phyloP scores from a whole-genome alignment of 2,329 filamentous ascomycete genomes.

The Aspergillus persii region DNA sequence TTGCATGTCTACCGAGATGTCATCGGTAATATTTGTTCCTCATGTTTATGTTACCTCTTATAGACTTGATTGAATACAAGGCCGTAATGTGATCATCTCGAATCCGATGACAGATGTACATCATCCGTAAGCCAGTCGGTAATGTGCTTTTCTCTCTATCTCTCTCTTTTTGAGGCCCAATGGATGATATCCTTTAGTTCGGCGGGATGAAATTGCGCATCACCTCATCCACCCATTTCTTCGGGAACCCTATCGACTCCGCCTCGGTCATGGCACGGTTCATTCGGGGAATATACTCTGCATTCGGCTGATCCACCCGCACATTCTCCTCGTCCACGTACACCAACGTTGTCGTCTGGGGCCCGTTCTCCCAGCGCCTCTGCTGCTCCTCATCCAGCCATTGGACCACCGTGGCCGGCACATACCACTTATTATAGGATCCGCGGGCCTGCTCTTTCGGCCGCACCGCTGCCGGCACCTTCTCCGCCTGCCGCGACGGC shows the following conservation, averaged over 20 bases:
- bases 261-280: constrained; percentile 43
- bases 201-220: constrained; percentile 39
- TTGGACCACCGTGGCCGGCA: constrained; percentile 26
- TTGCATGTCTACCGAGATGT: background rate
- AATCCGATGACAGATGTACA: background rate
- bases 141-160: no score
- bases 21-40: background rate
- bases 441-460: constrained; percentile 34
- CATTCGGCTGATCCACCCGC: constrained; percentile 28
- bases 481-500: background rate
- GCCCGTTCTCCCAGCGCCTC: constrained; percentile 5
- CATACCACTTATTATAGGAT: constrained; percentile 40
- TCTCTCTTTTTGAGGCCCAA: no score
- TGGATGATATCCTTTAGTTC: constrained; percentile 1
- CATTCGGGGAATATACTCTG: constrained; percentile 43
- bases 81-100: background rate
- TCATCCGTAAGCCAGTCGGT: no score
- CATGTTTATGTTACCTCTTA: background rate
- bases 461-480: constrained; percentile 17
- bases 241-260: constrained; percentile 33
- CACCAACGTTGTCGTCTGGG: constrained; percentile 31
- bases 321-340: constrained; percentile 44
- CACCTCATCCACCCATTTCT: constrained; percentile 36
- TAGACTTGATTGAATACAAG: background rate
- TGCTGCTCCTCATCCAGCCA: constrained; percentile 30